A percentile compares a stretch with the other conserved stretches of the same genome.
phyloP scores from a whole-genome alignment of 495 filamentous ascomycete genomes.

The Tuber brumale region DNA sequence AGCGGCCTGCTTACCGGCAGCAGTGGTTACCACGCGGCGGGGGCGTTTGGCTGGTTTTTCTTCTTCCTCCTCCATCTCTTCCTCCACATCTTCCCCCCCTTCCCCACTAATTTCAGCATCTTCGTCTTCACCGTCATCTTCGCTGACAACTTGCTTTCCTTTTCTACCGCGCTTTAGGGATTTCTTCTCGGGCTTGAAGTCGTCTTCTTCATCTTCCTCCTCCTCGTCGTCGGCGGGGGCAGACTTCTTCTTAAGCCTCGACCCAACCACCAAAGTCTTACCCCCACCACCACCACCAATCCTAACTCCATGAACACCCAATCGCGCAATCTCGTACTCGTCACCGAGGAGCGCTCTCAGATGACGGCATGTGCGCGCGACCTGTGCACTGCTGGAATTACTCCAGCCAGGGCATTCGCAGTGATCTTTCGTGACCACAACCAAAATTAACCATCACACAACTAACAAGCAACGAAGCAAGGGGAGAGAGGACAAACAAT shows the following conservation, averaged over 20 bases:
- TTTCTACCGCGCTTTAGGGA: conserved; percentile 5
- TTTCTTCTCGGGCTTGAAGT: conserved; percentile 8
- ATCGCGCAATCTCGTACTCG: conserved; percentile 34
- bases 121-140: conserved; percentile 3
- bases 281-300: neutral
- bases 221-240: neutral
- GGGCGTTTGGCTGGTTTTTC: conserved; percentile 11
- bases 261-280: neutral
- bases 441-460: neutral
- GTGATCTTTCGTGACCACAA: conserved; percentile 12
- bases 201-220: conserved; percentile 4
- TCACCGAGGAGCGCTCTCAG: conserved; percentile 29
- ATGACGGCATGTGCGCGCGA: conserved; percentile 32
- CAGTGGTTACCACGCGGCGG: neutral
- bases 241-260: conserved; percentile 8
- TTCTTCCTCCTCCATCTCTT: conserved; percentile 23
- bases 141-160: conserved; percentile 7
- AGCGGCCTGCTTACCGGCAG: neutral
- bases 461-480: neutral
- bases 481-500: conserved; percentile 23
- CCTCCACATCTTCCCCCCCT: conserved; percentile 10
- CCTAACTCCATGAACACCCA: conserved; percentile 18
- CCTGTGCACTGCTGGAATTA: conserved; percentile 8
- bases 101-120: conserved; percentile 9
- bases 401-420: conserved; percentile 27